phyloP scores from a whole-genome alignment of 2,329 filamentous ascomycete genomes.

The Davidsoniella virescens region DNA sequence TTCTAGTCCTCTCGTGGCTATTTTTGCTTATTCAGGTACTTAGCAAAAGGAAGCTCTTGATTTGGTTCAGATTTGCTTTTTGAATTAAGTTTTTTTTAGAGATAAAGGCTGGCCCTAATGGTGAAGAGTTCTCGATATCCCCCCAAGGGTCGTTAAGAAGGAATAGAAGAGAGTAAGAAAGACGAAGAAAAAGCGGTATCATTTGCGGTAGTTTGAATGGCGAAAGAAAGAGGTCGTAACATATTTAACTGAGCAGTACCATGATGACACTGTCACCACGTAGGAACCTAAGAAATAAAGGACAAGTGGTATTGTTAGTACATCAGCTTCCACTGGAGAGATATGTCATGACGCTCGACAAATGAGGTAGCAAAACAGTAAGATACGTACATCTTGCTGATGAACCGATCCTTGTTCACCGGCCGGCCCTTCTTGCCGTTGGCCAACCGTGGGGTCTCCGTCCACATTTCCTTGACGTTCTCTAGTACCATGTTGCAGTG shows the following conservation, averaged over 20 bases:
- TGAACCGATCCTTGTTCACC: slow-evolving; percentile 96
- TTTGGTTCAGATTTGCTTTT: too few relatives aligned
- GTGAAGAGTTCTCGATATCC: neutral
- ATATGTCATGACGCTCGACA: too few relatives aligned
- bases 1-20: too few relatives aligned
- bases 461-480: slow-evolving; percentile 97
- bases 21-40: too few relatives aligned
- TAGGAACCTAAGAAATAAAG: slow-evolving; percentile 45
- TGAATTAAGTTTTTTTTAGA: too few relatives aligned
- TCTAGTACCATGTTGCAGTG: slow-evolving; percentile 99
- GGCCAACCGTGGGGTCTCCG: slow-evolving; percentile 69
- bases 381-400: slow-evolving; percentile 75
- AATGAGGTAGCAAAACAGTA: neutral
- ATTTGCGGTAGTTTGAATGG: slow-evolving; percentile 8
- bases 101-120: too few relatives aligned
- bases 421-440: slow-evolving; percentile 77
- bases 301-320: neutral
- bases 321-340: too few relatives aligned
- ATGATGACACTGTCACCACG: slow-evolving; percentile 78
- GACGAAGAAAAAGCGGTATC: slow-evolving; percentile 4
- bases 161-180: neutral
- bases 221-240: slow-evolving; percentile 2
- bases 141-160: slow-evolving; percentile 11
- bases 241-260: slow-evolving; percentile 55
- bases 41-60: too few relatives aligned